Conservation (phyloP, 345 rosid species). For the Salix dunnii region DNA sequence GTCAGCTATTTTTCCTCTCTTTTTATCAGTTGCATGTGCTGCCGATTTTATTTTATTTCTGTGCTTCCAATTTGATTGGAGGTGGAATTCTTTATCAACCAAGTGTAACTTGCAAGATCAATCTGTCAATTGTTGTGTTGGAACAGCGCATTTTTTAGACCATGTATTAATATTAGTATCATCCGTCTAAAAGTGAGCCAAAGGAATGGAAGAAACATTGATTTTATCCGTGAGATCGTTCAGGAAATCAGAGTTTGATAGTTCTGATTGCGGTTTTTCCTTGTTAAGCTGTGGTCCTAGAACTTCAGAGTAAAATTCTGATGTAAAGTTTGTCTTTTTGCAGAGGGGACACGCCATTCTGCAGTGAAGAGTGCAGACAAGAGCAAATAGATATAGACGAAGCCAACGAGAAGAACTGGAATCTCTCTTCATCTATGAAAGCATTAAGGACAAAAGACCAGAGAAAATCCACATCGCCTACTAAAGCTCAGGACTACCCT, state of each 20-base stretch:
- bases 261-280: not conserved
- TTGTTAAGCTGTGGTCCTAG: not conserved
- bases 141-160: no score
- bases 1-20: constrained; percentile 22
- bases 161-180: no score
- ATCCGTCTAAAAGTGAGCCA: no score
- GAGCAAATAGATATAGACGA: constrained; percentile 76
- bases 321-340: constrained; percentile 3
- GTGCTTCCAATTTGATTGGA: not conserved
- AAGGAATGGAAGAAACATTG: no score
- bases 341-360: constrained; percentile 89
- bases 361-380: constrained; percentile 84
- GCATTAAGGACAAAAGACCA: constrained; percentile 46
- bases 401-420: constrained; percentile 52
- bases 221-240: no score
- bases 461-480: constrained; percentile 38
- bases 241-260: not conserved
- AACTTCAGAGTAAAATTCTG: not conserved
- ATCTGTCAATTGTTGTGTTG: not conserved
- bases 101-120: not conserved
- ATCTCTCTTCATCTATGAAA: constrained; percentile 61
- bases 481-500: constrained; percentile 30
- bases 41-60: not conserved
- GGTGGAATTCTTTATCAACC: not conserved
- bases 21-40: not conserved